Evolutionary conservation across 331 rosid genomes (phyloP), one percentile per base, ranked within the genome.

Genomic region (Ulmus americana): DNA sequence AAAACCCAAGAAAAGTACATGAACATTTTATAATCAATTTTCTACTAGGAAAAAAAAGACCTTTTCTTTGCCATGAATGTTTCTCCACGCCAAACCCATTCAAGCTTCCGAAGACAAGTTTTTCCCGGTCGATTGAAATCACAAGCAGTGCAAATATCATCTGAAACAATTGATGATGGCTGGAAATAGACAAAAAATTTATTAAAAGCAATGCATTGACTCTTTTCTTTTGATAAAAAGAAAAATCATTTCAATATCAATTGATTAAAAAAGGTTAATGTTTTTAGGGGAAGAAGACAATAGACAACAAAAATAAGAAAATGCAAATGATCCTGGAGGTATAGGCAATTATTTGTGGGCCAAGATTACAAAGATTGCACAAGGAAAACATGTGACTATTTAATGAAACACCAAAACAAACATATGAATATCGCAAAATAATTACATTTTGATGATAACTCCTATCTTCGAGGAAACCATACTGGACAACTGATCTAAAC

Each of bases 21-120:
- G 60, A 67, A 56, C 49, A 20, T 50, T 69, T 64, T 35, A 13
- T 4, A 20, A 20, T 1, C 20, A n/a, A 15, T 3, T 53, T 5
- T 15, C 38, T 22, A 44, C 42, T 39, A 57, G 39, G 5, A 38
- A 39, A 65, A 50, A 59, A n/a, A 7, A 58, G 22, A 85, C 98
- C 98, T 92, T 76, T 70, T 89, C 80, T 83, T 86, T 70, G 90
- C 98, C 84, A 70, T 85, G 91, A 82, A 92, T 55, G 74, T 73
- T 82, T 90, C 97, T 74, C 98, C 98, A 58, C 98, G 96, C 98
- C 98, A 92, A 76, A 89, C 97, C 98, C 98, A 92, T 80, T 92
- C 98, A 79, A 92, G 98, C 65, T 83, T 89, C 41, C 98, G 94
- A 57, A 92, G 91, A 75, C 98, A 92, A 71, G 88, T 87, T 76